Percentiles rank a stretch among this genome's conserved stretches.
Conservation (phyloP, 2,329 filamentous ascomycete genomes). For the Epichloe brachyelytri region DNA sequence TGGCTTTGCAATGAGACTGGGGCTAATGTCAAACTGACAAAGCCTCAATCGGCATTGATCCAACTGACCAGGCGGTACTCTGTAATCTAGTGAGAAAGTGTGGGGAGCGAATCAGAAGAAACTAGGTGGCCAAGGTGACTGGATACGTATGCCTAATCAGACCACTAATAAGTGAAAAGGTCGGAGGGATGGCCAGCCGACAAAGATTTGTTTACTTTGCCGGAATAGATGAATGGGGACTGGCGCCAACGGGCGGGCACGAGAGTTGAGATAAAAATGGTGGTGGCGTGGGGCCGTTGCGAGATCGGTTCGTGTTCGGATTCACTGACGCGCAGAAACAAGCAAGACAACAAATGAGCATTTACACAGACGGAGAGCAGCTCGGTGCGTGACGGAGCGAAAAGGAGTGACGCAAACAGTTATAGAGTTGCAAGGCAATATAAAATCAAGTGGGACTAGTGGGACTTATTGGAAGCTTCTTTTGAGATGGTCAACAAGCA, state of each 20-base stretch:
- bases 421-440: not conserved
- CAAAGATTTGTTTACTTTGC: not conserved
- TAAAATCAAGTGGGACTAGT: not conserved
- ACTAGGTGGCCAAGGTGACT: conserved; percentile 1
- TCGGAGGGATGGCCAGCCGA: conserved; percentile 8
- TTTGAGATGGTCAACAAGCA: not conserved
- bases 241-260: not conserved
- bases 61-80: conserved; percentile 1
- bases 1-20: conserved; percentile 3
- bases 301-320: conserved; percentile 8
- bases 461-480: too few species aligned
- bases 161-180: conserved; percentile 9
- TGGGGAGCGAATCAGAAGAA: conserved; percentile 3
- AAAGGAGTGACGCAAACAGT: not conserved
- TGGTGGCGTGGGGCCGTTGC: conserved; percentile 1
- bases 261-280: not conserved
- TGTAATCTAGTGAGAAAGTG: conserved; percentile 3
- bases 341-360: not conserved
- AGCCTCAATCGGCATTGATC: conserved; percentile 7
- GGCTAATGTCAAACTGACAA: conserved; percentile 6
- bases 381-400: not conserved
- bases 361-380: too few species aligned
- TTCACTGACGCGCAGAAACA: not conserved
- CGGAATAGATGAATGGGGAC: not conserved
- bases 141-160: conserved; percentile 9